Conservation (phyloP, 2,329 filamentous ascomycete species). For the Myriosclerotinia curreyana region DNA sequence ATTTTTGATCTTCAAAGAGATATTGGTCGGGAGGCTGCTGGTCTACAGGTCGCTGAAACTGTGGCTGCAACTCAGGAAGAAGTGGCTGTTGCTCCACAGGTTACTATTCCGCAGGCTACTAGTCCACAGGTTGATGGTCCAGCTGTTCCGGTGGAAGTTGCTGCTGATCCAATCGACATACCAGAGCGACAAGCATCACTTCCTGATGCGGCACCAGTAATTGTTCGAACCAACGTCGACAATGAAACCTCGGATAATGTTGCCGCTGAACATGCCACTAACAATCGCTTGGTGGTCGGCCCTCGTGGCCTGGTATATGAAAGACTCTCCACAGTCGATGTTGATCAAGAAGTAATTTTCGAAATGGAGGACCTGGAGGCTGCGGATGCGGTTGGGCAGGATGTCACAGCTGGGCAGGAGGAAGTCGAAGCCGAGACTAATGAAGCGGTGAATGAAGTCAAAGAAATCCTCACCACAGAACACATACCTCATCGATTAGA, state of each 20-base stretch:
- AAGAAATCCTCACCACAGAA: constrained; percentile 1
- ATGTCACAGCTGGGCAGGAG: background rate
- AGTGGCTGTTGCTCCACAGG: background rate
- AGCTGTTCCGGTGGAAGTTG: too few relatives aligned
- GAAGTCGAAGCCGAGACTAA: too few relatives aligned
- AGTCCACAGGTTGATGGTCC: too few relatives aligned
- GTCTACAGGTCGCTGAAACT: too few relatives aligned
- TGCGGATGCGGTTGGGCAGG: background rate
- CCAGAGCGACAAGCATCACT: too few relatives aligned
- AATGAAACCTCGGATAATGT: background rate
- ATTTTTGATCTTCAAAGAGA: too few relatives aligned
- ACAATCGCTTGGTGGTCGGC: too few relatives aligned
- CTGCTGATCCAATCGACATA: background rate
- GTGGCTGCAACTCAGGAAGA: too few relatives aligned
- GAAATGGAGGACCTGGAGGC: background rate
- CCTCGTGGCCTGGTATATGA: too few relatives aligned
- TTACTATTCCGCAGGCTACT: background rate
- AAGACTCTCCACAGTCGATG: too few relatives aligned
- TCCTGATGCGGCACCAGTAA: too few relatives aligned
- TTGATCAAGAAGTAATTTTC: background rate
- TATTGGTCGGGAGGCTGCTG: too few relatives aligned
- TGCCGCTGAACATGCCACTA: background rate
- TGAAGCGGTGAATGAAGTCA: background rate
- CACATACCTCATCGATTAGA: background rate
- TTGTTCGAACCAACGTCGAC: background rate